Conservation (phyloP, 176 grass and related monocot genomes). For the Oryza longistaminata region DNA sequence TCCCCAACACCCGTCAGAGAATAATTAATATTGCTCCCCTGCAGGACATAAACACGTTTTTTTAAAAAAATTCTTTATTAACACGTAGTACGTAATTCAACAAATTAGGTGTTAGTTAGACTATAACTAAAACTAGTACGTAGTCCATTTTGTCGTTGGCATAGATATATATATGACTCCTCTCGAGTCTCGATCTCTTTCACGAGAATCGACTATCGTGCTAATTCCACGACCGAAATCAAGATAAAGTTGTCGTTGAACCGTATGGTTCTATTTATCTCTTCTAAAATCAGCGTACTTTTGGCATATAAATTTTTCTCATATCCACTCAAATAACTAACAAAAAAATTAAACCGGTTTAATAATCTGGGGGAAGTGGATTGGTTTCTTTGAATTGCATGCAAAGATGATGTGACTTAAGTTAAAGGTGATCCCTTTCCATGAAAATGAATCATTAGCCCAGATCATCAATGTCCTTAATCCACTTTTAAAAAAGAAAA, state of each 20-base stretch:
- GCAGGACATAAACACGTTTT: slow-evolving; percentile 5
- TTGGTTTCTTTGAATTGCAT: background rate
- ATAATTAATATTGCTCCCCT: slow-evolving; percentile 41
- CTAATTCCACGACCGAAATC: slow-evolving; percentile 8
- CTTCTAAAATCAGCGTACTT: background rate
- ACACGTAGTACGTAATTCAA: slow-evolving; percentile 2
- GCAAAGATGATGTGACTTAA: slow-evolving; percentile 36
- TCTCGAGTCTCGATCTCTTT: background rate
- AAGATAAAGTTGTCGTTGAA: background rate
- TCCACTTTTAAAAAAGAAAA: slow-evolving; percentile 50
- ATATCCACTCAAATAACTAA: slow-evolving; percentile 11
- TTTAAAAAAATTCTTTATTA: background rate
- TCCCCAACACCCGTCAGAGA: slow-evolving; percentile 32
- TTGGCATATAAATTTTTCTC: background rate
- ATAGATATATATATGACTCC: background rate
- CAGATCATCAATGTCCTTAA: slow-evolving; percentile 55
- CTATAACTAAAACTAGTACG: background rate
- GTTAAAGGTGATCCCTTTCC: slow-evolving; percentile 33
- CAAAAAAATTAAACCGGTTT: background rate
- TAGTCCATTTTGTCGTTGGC: background rate
- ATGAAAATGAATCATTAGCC: slow-evolving; percentile 41
- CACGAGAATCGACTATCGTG: background rate
- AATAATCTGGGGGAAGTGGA: slow-evolving; percentile 14
- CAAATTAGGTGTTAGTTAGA: background rate
- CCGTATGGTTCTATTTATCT: background rate